These are phyloP conservation scores for Schizosaccharomyces cryophilus DNA, from an alignment of 805 yeast species.

Conservation along the genomic window DNA sequence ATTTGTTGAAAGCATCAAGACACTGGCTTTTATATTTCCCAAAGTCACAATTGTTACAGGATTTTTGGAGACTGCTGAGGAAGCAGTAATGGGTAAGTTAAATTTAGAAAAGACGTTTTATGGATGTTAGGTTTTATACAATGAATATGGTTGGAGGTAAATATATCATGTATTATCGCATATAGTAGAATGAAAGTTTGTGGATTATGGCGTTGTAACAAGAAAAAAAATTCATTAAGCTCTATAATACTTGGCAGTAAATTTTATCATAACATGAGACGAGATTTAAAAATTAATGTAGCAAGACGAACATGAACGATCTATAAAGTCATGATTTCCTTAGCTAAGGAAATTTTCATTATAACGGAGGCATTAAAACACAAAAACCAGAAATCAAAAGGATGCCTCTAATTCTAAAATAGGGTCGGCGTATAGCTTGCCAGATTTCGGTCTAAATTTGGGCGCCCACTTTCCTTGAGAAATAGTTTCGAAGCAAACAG, in stretches of 20 bases:
- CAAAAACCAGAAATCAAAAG: not conserved
- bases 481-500: not conserved
- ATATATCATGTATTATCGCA: too few relatives aligned
- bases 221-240: too few relatives aligned
- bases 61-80: not conserved
- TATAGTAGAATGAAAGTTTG: too few relatives aligned
- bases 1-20: constrained; percentile 48
- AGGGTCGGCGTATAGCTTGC: not conserved
- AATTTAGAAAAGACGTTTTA: not conserved
- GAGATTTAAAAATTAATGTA: too few relatives aligned
- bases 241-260: too few relatives aligned
- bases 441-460: not conserved
- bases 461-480: not conserved
- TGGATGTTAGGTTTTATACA: not conserved
- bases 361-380: too few relatives aligned
- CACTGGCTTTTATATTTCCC: constrained; percentile 55
- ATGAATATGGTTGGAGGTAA: too few relatives aligned
- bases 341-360: too few relatives aligned
- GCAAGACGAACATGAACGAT: too few relatives aligned
- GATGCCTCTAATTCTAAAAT: not conserved
- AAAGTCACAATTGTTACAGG: constrained; percentile 18
- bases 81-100: not conserved
- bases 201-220: too few relatives aligned
- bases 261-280: too few relatives aligned
- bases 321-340: too few relatives aligned